A percentile compares a stretch with the other conserved stretches of the same genome.
Evolutionary conservation across 2,329 filamentous ascomycete genomes (phyloP).

Genomic region (Paraphoma sp.): DNA sequence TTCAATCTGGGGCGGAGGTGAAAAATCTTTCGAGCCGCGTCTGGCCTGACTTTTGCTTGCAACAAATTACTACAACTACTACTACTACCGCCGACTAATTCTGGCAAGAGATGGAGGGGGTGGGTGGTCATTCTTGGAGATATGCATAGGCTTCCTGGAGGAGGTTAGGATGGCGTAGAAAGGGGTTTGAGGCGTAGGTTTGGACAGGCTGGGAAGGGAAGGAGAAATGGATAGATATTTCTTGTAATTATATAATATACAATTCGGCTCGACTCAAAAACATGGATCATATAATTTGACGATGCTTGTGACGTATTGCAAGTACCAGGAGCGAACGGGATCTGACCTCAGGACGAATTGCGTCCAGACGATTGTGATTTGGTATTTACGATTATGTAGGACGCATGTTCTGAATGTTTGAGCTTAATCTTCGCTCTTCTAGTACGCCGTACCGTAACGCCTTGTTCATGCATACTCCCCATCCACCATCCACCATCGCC

Average conservation of each 20-base stretch:
- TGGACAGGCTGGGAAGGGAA: background rate
- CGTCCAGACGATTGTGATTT: too few species aligned
- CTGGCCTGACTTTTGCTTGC: too few species aligned
- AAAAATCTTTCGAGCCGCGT: too few species aligned
- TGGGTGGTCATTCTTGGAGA: too few species aligned
- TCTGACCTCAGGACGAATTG: too few species aligned
- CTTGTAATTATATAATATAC: slow-evolving; percentile 3
- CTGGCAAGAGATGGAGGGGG: too few species aligned
- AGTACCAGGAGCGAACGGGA: too few species aligned
- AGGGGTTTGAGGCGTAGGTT: background rate
- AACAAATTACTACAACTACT: too few species aligned
- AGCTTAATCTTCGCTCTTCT: background rate
- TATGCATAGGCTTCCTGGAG: too few species aligned
- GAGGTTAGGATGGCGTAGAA: background rate
- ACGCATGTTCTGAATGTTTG: background rate
- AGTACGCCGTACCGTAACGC: slow-evolving; percentile 5
- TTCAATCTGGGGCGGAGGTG: too few species aligned
- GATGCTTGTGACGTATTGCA: background rate
- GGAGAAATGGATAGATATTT: slow-evolving; percentile 3
- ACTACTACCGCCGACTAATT: too few species aligned
- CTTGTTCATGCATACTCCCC: background rate
- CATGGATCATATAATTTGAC: background rate
- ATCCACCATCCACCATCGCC: background rate
- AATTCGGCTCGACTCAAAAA: background rate
- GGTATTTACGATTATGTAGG: background rate